Evolutionary conservation across 2,329 filamentous ascomycete species (phyloP).

Genomic region (Aspergillus sp.): DNA sequence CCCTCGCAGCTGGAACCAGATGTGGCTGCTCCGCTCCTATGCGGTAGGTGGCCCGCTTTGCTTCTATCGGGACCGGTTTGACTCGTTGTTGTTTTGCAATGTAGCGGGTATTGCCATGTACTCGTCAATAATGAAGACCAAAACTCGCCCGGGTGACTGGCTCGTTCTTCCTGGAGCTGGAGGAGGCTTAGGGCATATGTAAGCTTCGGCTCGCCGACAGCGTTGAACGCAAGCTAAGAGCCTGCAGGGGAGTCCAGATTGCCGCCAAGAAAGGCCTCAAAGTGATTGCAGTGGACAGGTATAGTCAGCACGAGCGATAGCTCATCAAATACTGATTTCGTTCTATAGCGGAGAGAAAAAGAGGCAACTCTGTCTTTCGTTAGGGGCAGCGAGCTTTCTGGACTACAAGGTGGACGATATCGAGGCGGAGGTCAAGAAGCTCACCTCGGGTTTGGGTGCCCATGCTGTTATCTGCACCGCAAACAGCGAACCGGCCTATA

Average conservation of each 20-base stretch:
- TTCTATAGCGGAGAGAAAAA: slow-evolving; percentile 33
- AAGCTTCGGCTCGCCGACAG: not conserved
- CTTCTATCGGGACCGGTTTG: not conserved
- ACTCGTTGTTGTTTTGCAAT: not conserved
- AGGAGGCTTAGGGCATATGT: slow-evolving; percentile 42
- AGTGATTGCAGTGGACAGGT: slow-evolving; percentile 41
- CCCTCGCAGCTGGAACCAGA: slow-evolving; percentile 32
- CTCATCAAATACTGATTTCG: not conserved
- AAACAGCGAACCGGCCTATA: slow-evolving; percentile 46
- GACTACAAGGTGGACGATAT: slow-evolving; percentile 39
- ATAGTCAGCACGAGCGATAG: not conserved
- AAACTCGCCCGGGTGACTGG: slow-evolving; percentile 34
- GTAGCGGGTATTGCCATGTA: slow-evolving; percentile 41
- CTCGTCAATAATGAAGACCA: slow-evolving; percentile 40
- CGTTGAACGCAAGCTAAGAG: not conserved
- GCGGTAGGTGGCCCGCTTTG: slow-evolving; percentile 25
- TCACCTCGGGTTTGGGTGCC: slow-evolving; percentile 45
- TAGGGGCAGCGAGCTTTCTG: slow-evolving; percentile 35
- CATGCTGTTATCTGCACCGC: slow-evolving; percentile 50
- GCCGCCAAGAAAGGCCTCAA: slow-evolving; percentile 35
- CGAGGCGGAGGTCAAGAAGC: slow-evolving; percentile 38
- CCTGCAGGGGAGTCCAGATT: slow-evolving; percentile 38
- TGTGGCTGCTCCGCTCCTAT: slow-evolving; percentile 37
- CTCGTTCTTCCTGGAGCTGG: slow-evolving; percentile 38
- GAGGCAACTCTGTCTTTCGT: slow-evolving; percentile 31